Evolutionary conservation across 768 basidiomycete genomes (phyloP).

Genomic region (Auricularia auricula-judae): DNA sequence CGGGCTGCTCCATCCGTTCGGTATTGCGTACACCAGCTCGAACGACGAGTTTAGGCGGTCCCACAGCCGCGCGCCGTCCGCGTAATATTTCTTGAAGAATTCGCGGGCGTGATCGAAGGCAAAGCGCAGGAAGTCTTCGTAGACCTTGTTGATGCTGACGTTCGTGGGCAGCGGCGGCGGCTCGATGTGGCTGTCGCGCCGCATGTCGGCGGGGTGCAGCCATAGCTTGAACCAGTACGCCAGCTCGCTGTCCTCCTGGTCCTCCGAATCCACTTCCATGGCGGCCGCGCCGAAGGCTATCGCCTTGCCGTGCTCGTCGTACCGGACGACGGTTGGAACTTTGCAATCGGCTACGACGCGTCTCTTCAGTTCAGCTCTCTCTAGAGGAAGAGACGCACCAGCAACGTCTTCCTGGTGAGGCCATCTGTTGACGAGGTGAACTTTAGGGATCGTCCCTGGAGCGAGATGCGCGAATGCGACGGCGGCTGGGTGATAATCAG

Average conservation of each 20-base stretch:
- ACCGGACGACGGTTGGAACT: neutral
- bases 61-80: slow-evolving; percentile 21
- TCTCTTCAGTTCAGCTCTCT: neutral
- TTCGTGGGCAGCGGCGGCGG: slow-evolving; percentile 32
- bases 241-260: neutral
- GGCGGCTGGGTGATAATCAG: neutral
- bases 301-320: neutral
- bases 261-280: neutral
- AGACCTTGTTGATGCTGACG: slow-evolving; percentile 31
- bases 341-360: neutral
- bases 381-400: neutral
- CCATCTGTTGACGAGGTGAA: neutral
- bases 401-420: neutral
- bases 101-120: slow-evolving; percentile 28
- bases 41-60: slow-evolving; percentile 27
- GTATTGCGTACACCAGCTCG: slow-evolving; percentile 37
- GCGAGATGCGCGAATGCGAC: neutral
- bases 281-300: neutral
- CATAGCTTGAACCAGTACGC: neutral
- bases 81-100: neutral
- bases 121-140: slow-evolving; percentile 39
- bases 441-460: neutral
- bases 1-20: slow-evolving; percentile 37
- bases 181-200: slow-evolving; percentile 9
- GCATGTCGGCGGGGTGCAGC: neutral